These are phyloP conservation scores for Phytophthora fragariaefolia DNA, from an alignment of 352 stramenopile genomes.

Conservation along the genomic window DNA sequence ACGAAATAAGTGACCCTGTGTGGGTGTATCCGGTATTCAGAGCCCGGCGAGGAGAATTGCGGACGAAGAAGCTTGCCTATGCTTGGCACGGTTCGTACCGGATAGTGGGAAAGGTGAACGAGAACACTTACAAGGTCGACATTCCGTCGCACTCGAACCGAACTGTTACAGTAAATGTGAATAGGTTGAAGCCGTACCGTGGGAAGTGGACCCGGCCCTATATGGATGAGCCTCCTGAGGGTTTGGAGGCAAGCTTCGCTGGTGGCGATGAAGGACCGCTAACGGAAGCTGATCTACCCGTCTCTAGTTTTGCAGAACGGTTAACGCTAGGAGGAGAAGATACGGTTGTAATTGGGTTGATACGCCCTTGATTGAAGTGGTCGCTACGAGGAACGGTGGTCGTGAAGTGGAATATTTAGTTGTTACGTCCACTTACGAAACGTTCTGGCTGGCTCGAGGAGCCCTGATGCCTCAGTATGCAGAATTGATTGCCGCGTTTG, in stretches of 20 bases:
- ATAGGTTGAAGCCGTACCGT: neutral
- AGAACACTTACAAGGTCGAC: neutral
- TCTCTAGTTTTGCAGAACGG: too few species aligned
- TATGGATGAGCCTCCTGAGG: neutral
- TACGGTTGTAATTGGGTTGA: too few species aligned
- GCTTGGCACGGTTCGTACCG: neutral
- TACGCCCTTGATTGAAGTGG: too few species aligned
- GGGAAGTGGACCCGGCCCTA: neutral
- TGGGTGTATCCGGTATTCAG: neutral
- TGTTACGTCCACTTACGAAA: neutral
- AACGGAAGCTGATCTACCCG: neutral
- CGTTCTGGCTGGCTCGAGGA: neutral
- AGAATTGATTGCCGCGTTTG: neutral
- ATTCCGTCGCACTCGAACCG: neutral
- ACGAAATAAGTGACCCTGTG: neutral
- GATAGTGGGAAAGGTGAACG: neutral
- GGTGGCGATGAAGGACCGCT: neutral
- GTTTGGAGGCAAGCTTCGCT: neutral
- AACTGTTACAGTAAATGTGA: too few species aligned
- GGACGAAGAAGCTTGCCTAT: neutral
- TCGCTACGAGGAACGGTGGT: too few species aligned
- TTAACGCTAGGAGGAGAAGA: too few species aligned
- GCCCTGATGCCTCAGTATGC: neutral
- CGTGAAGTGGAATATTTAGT: neutral
- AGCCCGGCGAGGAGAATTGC: neutral